Base-by-base conservation (phyloP, 805 yeast genomes). In the Zygosaccharomyces pseudorouxii region DNA sequence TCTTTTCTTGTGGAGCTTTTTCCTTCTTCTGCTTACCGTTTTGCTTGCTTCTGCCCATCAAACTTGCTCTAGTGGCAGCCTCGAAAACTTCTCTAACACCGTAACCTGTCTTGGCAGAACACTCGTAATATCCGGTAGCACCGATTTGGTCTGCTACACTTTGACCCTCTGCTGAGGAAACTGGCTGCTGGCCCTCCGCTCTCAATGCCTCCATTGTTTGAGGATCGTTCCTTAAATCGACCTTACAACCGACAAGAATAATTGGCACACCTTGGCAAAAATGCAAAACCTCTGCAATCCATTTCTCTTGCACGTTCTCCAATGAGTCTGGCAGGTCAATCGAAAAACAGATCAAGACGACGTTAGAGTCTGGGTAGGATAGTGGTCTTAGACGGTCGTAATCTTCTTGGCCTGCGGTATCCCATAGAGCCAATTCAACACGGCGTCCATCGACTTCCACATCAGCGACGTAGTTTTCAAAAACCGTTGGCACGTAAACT, bases 391-490 rank as follows among this genome's bases (percentile, higher is more conserved):
- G 76, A 71, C 96, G 86, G 71, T 89, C 96, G 68, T 89, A 89
- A 75, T 90, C 97, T 76, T 89, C 97, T 79, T 89, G 97, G 56
- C 97, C 97, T 48, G 97, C 96, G 58, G 97, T 89, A 89, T 89
- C 97, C 97, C 97, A 89, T 58, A 89, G 76, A 6, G 96, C 96
- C 70, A 89, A 76, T 69, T 90, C 96, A 50, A 92, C 97, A 67
- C 86, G 80, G 71, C 92, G 86, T 44, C 95, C 95, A 62, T 86
- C 92, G 50, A 85, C 84, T 65, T 82, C 96, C 50, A 92, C 97
- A 69, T 89, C 97, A 41, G 97, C 95, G 61, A 92, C 97, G 71
- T 92, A 93, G 76, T 90, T 93, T 70, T 92, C 98, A 64, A 92
- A 92, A 53, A 92, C 98, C 20, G 97, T 89, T 65, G 97, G 97